These are phyloP conservation scores for Ceratocystis smalleyi DNA, from an alignment of 2,329 filamentous ascomycete genomes.

Conservation along the genomic window DNA sequence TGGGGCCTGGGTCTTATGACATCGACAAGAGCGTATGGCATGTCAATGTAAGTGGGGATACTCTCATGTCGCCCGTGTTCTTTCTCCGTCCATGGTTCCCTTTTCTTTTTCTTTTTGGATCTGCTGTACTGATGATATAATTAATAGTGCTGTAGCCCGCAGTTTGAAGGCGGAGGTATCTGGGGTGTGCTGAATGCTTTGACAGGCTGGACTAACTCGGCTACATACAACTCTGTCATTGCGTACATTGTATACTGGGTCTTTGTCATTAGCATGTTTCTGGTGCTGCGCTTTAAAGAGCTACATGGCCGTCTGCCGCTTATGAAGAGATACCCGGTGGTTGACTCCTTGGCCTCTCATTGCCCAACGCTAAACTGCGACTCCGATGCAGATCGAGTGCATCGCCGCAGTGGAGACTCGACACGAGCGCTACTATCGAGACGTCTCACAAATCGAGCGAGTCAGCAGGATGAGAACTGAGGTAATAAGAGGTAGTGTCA, in stretches of 20 bases:
- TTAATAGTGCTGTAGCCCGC: conserved; percentile 59
- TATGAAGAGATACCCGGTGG: conserved; percentile 9
- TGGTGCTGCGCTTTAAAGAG: conserved; percentile 52
- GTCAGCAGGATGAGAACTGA: neutral
- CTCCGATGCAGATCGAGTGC: neutral
- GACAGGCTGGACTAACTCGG: conserved; percentile 76
- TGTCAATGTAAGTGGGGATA: conserved; percentile 48
- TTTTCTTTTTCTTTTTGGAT: neutral
- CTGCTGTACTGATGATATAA: conserved; percentile 1
- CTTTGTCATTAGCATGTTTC: conserved; percentile 47
- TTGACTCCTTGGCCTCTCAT: neutral
- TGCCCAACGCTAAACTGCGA: neutral
- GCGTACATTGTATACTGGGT: conserved; percentile 85
- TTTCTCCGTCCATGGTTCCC: neutral
- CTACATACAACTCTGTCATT: conserved; percentile 73
- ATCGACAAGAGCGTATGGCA: conserved; percentile 69
- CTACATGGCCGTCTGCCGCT: conserved; percentile 18
- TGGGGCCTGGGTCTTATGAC: conserved; percentile 62
- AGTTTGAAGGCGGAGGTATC: conserved; percentile 55
- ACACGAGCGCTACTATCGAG: conserved; percentile 12
- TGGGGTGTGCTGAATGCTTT: conserved; percentile 83
- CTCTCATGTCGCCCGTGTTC: too few relatives aligned
- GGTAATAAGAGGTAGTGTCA: neutral
- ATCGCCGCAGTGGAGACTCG: conserved; percentile 13
- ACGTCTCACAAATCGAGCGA: neutral